A percentile compares a stretch with the other conserved stretches of the same genome.
These are phyloP conservation scores for Russula foetens DNA, from an alignment of 768 basidiomycete genomes.

Conservation along the genomic window DNA sequence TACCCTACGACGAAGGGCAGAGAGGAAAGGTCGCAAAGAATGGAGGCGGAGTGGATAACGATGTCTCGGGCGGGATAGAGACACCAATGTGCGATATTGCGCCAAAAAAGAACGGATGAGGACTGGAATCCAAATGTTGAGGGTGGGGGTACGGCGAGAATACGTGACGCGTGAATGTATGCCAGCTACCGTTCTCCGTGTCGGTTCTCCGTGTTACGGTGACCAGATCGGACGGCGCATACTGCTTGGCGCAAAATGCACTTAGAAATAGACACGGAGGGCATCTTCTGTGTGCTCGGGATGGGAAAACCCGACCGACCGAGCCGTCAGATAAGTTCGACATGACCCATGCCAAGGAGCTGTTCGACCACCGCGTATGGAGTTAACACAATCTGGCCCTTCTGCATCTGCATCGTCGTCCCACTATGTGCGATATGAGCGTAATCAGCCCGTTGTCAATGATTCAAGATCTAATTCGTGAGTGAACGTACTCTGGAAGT, in stretches of 20 bases:
- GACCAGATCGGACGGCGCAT: no score
- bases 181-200: no score
- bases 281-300: neutral
- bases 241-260: neutral
- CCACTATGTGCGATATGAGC: slow-evolving; percentile 39
- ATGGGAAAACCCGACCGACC: slow-evolving; percentile 12
- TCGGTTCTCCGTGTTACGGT: no score
- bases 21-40: slow-evolving; percentile 42
- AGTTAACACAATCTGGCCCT: slow-evolving; percentile 74
- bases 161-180: no score
- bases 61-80: slow-evolving; percentile 27
- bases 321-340: slow-evolving; percentile 56
- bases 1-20: slow-evolving; percentile 35
- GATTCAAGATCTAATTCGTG: no score
- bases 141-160: no score
- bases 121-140: no score
- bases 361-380: slow-evolving; percentile 73
- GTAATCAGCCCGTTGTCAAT: neutral
- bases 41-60: slow-evolving; percentile 27
- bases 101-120: no score
- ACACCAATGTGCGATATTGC: no score
- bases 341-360: slow-evolving; percentile 60
- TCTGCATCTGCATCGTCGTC: slow-evolving; percentile 60
- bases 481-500: slow-evolving; percentile 59
- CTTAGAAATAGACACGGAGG: neutral